Base-by-base conservation (phyloP, 768 basidiomycete genomes). In the Pulveroboletus sp. region DNA sequence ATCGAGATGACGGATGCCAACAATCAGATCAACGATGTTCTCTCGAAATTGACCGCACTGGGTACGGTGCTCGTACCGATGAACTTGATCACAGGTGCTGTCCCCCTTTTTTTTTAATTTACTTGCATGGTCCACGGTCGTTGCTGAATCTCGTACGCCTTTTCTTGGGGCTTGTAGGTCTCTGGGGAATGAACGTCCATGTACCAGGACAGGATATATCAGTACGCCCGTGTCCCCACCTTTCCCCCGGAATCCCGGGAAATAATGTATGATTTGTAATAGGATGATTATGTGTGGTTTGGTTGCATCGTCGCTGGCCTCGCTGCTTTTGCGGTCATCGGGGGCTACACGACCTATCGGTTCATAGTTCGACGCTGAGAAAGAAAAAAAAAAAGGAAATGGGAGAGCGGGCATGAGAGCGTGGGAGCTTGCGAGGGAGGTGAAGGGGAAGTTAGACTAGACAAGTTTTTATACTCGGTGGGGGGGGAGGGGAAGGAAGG, bases 1-100 rank as follows among this genome's bases (percentile, higher is more conserved):
- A 98, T 99, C 70, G 96, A 98, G 74, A 99, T 98, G 95, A 95
- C 93, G 32, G 94, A 97, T 61, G 96, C 96, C 37, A 99, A 99
- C 72, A 99, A 99, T 69, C 93, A 98, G 73, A 99, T 98, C 74
- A 99, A 99, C 71, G 93, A 98, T 64, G 96, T 99, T 2, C 81
- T 98, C 6, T 92, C 90, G 5, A 97, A 97, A 74, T 76, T 99
- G 53, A 98, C 96, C 0, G 95, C 96, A 7, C 79, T 99, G 40
- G 96, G 96, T 79, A 99, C 96, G 6, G 83, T 99, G 6, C 85
- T 98, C 58, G 86, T 99, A 65, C 96, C 89, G 32, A 96, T 94
- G 87, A 98, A 98, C 69, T 71, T 98, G 68, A 82, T 99, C 44
- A 99, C 96, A 26, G 94, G 89, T 84, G 38, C 48, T 28, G 75